Percentiles rank a stretch among this genome's conserved stretches.
Conservation (phyloP, 805 yeast genomes). For the Cyberlindnera xylosilytica region DNA sequence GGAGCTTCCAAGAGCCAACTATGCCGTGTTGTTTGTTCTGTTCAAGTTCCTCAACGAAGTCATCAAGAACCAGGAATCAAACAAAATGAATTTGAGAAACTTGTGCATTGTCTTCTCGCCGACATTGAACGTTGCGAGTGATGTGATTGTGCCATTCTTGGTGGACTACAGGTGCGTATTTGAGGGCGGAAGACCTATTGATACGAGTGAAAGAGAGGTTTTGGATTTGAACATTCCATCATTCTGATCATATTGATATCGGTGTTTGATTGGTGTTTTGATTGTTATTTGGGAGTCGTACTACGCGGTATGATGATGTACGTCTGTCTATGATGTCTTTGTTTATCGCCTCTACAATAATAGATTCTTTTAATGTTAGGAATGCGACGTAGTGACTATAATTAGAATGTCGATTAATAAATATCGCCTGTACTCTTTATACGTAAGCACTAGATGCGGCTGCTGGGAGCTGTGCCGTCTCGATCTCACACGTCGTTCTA, state of each 20-base stretch:
- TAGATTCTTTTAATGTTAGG: too few relatives aligned
- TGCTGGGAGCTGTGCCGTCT: too few relatives aligned
- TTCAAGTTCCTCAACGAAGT: constrained; percentile 67
- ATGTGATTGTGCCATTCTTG: constrained; percentile 55
- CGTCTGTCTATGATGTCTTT: too few relatives aligned
- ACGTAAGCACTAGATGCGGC: too few relatives aligned
- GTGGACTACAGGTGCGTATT: constrained; percentile 63
- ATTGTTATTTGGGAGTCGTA: too few relatives aligned
- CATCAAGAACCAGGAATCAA: constrained; percentile 53
- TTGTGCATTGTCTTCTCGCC: constrained; percentile 80
- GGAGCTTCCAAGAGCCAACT: constrained; percentile 50
- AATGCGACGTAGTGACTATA: too few relatives aligned
- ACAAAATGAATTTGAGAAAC: constrained; percentile 84
- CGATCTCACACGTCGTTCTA: too few relatives aligned
- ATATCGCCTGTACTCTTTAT: too few relatives aligned
- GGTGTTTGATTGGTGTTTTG: neutral
- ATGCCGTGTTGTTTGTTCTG: constrained; percentile 59
- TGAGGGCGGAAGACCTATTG: constrained; percentile 44
- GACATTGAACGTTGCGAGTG: constrained; percentile 65
- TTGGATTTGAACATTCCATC: constrained; percentile 53
- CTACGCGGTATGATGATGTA: too few relatives aligned
- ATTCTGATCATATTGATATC: constrained; percentile 15
- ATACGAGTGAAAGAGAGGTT: constrained; percentile 40
- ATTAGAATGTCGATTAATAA: too few relatives aligned
- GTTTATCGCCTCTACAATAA: too few relatives aligned